Base-by-base conservation (phyloP, 805 yeast species). In the Yamadazyma takamatsuzukensis region DNA sequence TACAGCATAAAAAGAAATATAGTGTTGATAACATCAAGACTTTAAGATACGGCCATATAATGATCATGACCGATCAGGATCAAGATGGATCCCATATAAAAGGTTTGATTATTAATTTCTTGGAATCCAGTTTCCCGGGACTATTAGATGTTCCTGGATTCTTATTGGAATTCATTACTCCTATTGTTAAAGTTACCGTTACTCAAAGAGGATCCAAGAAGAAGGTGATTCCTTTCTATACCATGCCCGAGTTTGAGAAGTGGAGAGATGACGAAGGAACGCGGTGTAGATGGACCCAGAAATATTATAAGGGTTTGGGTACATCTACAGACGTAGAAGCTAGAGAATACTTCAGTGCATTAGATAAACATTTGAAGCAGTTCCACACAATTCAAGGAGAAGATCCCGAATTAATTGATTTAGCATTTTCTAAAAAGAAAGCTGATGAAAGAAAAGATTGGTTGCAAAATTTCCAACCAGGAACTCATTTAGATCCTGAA, bases 1-100 rank as follows among this genome's bases (percentile, higher is more conserved):
- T 93, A 35, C 96, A 89, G 57, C 98, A 93, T 61, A 87, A 83
- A 49, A 90, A 87, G 61, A 70, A 68, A 26, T 93, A 93, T 54
- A 63, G 56, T 13, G 37, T 56, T 1, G 80, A 78, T 14, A 82
- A 80, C 43, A 68, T 83, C 11, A 74, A 75, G 36, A 78, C 82
- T 4, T 67, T 93, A 41, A 78, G 98, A 56, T 93, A 93, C 53
- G 98, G 98, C 22, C 96, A 88, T 56, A 74, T 93, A 32, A 93
- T 93, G 97, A 88, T 93, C 54, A 93, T 93, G 97, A 88, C 98
- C 5, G 98, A 93, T 83, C 98, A 93, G 64, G 98, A 93, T 86
- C 95, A 89, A 48, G 98, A 93, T 72, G 98, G 98, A 40, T 83
- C 95, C 12, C 98, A 93, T 67, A 93, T 93, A 56, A 93, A 93